These are phyloP conservation scores for Zostera marina DNA, from an alignment of 116 monocot genomes.

Conservation along the genomic window DNA sequence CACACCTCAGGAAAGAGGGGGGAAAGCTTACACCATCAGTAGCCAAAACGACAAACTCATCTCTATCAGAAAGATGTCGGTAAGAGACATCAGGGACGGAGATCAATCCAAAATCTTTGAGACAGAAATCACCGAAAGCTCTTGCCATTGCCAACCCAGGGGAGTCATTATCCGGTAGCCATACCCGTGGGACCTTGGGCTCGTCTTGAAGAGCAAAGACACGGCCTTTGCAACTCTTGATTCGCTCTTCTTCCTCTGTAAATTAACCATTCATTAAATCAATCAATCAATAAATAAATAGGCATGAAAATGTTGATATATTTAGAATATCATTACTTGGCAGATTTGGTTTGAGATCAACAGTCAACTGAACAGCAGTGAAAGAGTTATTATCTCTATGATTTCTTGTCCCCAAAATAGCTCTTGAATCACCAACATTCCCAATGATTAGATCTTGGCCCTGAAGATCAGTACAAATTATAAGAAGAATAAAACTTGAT, in stretches of 20 bases:
- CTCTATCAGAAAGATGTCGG: slow-evolving; percentile 22
- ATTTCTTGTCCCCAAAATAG: slow-evolving; percentile 19
- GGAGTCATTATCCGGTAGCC: slow-evolving; percentile 45
- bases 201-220: slow-evolving; percentile 53
- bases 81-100: slow-evolving; percentile 54
- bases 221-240: slow-evolving; percentile 36
- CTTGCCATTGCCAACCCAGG: slow-evolving; percentile 61
- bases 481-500: background rate
- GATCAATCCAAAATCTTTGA: slow-evolving; percentile 54
- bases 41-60: slow-evolving; percentile 50
- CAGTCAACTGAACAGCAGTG: slow-evolving; percentile 35
- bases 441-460: slow-evolving; percentile 23
- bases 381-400: slow-evolving; percentile 4
- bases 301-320: background rate
- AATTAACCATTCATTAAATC: too few species aligned
- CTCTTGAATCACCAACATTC: slow-evolving; percentile 39
- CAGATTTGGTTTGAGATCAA: slow-evolving; percentile 55
- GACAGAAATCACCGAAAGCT: slow-evolving; percentile 58
- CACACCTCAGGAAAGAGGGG: background rate
- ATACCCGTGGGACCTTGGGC: slow-evolving; percentile 44
- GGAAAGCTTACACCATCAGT: slow-evolving; percentile 36
- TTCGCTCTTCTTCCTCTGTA: slow-evolving; percentile 42
- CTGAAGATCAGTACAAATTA: background rate
- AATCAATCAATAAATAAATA: too few species aligned
- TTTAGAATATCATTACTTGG: slow-evolving; percentile 20